phyloP scores from a whole-genome alignment of 164 flowering plant genomes.

The Umbellularia californica region DNA sequence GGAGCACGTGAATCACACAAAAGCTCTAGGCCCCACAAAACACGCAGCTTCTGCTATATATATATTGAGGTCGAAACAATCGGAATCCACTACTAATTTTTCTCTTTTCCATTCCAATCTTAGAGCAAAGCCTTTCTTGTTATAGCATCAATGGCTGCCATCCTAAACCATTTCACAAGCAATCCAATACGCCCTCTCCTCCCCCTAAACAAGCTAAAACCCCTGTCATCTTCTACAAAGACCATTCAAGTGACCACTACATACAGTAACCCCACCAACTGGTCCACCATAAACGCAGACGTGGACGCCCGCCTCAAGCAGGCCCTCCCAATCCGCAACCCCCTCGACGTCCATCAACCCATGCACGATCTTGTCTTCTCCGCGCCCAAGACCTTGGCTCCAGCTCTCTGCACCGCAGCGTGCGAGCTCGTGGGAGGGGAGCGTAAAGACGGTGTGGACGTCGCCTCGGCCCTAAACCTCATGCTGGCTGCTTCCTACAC shows the following conservation, averaged over 20 bases:
- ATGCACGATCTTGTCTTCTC: slow-evolving; percentile 52
- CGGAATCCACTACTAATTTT: too few relatives aligned
- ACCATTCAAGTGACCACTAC: slow-evolving; percentile 12
- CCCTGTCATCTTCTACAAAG: background rate
- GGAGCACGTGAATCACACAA: too few relatives aligned
- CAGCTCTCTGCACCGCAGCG: slow-evolving; percentile 56
- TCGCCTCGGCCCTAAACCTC: slow-evolving; percentile 59
- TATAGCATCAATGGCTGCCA: slow-evolving; percentile 7
- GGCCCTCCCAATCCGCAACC: slow-evolving; percentile 32
- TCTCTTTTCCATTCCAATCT: too few relatives aligned
- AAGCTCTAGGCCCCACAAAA: too few relatives aligned
- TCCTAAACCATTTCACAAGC: slow-evolving; percentile 5
- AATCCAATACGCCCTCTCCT: background rate
- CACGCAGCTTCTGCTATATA: too few relatives aligned
- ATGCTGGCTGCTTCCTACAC: slow-evolving; percentile 39
- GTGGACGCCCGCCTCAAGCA: slow-evolving; percentile 40
- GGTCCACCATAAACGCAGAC: slow-evolving; percentile 39
- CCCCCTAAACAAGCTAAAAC: slow-evolving; percentile 14
- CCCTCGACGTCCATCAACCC: slow-evolving; percentile 47
- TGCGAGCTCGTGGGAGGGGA: slow-evolving; percentile 65
- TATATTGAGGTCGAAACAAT: too few relatives aligned
- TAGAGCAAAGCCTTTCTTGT: background rate
- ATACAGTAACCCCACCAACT: slow-evolving; percentile 26
- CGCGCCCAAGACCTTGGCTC: slow-evolving; percentile 46
- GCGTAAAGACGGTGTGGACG: slow-evolving; percentile 44